Evolutionary conservation across 2,329 filamentous ascomycete genomes (phyloP).

Genomic region (Claviceps paspali): DNA sequence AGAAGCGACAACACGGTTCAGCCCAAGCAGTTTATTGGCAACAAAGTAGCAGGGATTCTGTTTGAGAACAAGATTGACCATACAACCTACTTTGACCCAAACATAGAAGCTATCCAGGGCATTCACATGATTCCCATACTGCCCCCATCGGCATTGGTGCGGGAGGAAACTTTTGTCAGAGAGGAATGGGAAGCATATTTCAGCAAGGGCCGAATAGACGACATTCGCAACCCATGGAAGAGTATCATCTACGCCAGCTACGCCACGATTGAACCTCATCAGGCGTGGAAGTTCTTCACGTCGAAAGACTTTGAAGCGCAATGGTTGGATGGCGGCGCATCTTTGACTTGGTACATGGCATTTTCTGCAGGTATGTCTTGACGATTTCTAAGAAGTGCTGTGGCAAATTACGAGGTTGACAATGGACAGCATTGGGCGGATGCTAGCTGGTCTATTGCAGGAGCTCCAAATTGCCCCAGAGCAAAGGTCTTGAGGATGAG

Average conservation of each 20-base stretch:
- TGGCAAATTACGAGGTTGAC: neutral
- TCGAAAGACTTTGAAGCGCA: slow-evolving; percentile 45
- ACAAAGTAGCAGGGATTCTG: slow-evolving; percentile 56
- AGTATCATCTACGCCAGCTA: slow-evolving; percentile 74
- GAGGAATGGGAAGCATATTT: slow-evolving; percentile 81
- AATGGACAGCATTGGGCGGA: slow-evolving; percentile 3
- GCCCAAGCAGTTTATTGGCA: slow-evolving; percentile 62
- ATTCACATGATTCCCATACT: slow-evolving; percentile 75
- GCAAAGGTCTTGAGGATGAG: neutral
- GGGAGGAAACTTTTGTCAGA: slow-evolving; percentile 52
- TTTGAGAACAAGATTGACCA: slow-evolving; percentile 97
- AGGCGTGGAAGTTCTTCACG: slow-evolving; percentile 63
- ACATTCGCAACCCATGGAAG: slow-evolving; percentile 64
- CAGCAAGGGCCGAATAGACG: slow-evolving; percentile 45
- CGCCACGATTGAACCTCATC: slow-evolving; percentile 56
- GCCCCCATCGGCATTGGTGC: slow-evolving; percentile 51
- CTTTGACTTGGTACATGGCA: slow-evolving; percentile 71
- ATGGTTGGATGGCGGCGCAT: slow-evolving; percentile 71
- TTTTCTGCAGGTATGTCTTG: slow-evolving; percentile 49
- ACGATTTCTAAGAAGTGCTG: slow-evolving; percentile 8
- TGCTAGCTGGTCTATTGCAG: slow-evolving; percentile 2
- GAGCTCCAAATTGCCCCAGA: too few species aligned
- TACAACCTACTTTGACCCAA: slow-evolving; percentile 71
- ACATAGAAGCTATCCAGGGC: slow-evolving; percentile 57
- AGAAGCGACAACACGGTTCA: slow-evolving; percentile 50